phyloP scores from a whole-genome alignment of 345 rosid genomes.

The Barbarea vulgaris region DNA sequence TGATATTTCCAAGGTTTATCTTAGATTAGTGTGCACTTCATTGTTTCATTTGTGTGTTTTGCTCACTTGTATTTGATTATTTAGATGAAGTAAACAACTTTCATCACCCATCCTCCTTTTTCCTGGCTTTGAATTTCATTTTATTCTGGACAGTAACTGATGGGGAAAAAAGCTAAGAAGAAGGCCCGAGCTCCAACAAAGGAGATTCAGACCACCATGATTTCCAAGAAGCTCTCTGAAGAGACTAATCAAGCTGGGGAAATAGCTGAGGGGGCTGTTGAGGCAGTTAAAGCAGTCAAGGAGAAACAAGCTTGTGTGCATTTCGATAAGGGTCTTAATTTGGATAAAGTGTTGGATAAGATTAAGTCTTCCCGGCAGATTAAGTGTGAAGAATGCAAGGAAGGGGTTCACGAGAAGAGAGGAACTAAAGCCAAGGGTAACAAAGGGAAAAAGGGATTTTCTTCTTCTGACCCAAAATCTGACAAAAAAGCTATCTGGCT shows the following conservation, averaged over 20 bases:
- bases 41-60: not conserved
- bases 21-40: not conserved
- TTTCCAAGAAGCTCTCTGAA: slow-evolving; percentile 45
- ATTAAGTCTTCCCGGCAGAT: slow-evolving; percentile 51
- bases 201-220: slow-evolving; percentile 48
- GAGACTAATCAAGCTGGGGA: slow-evolving; percentile 41
- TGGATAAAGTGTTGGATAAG: slow-evolving; percentile 61
- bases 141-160: slow-evolving; percentile 46
- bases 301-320: slow-evolving; percentile 66
- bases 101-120: slow-evolving; percentile 18
- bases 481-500: slow-evolving; percentile 78
- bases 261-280: slow-evolving; percentile 41
- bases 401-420: slow-evolving; percentile 58
- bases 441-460: slow-evolving; percentile 60
- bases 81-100: slow-evolving; percentile 6
- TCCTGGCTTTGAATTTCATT: slow-evolving; percentile 4
- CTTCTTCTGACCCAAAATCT: slow-evolving; percentile 54
- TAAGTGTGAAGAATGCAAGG: slow-evolving; percentile 82
- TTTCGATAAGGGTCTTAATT: slow-evolving; percentile 60
- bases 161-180: slow-evolving; percentile 93
- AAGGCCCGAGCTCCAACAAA: slow-evolving; percentile 60
- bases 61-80: slow-evolving; percentile 3
- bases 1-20: slow-evolving; percentile 20
- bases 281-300: slow-evolving; percentile 36
- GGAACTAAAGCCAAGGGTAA: slow-evolving; percentile 68